Conservation (phyloP, 805 yeast genomes). For the Saturnispora quitensis region DNA sequence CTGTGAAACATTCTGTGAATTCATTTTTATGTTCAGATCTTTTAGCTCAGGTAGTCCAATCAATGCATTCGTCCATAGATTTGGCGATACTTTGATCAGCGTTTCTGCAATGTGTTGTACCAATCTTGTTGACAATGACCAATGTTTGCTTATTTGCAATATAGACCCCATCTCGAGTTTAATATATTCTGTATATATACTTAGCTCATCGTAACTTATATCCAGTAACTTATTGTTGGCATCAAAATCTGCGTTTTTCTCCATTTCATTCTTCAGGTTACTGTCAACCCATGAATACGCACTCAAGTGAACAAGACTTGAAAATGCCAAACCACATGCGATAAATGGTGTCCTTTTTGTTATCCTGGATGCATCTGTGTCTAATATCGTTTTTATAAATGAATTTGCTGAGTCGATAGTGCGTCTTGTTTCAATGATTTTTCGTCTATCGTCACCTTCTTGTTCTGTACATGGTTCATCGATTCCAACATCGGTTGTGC, state of each 20-base stretch:
- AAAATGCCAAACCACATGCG: conserved; percentile 47
- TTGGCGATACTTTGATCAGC: conserved; percentile 33
- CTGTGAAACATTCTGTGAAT: background rate
- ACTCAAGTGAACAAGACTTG: conserved; percentile 42
- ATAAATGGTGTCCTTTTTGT: conserved; percentile 39
- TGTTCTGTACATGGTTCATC: conserved; percentile 25
- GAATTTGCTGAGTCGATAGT: conserved; percentile 47
- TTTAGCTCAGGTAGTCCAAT: conserved; percentile 21
- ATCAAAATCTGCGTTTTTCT: background rate
- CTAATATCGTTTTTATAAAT: conserved; percentile 37
- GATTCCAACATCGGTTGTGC: conserved; percentile 25
- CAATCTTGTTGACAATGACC: conserved; percentile 40
- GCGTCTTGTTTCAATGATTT: conserved; percentile 43
- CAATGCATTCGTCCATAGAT: conserved; percentile 31
- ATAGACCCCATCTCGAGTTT: conserved; percentile 41
- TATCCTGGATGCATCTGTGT: conserved; percentile 37
- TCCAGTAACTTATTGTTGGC: conserved; percentile 3
- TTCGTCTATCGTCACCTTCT: conserved; percentile 30
- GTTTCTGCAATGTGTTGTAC: conserved; percentile 40
- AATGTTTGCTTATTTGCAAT: conserved; percentile 41
- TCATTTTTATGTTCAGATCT: background rate
- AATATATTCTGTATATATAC: conserved; percentile 38
- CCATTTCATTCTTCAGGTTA: conserved; percentile 17
- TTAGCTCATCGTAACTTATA: conserved; percentile 30
- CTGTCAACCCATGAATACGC: conserved; percentile 46